Evolutionary conservation across 352 stramenopile genomes (phyloP).

Genomic region (Phytophthora podocarpi): DNA sequence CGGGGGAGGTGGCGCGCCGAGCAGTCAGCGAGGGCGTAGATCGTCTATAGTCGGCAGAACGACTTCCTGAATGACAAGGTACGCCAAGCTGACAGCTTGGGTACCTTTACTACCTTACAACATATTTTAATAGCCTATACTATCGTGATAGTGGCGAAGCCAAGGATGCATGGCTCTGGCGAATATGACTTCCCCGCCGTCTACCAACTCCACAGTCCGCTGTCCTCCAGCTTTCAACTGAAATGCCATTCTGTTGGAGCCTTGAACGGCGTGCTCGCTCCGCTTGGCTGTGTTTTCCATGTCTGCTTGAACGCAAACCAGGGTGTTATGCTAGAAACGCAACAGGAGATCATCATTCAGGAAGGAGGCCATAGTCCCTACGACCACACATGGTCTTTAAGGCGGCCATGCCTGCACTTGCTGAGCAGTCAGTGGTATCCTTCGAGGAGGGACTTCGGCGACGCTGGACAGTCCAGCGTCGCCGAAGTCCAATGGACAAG

Average conservation of each 20-base stretch:
- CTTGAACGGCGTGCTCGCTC: slow-evolving; percentile 9
- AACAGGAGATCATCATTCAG: slow-evolving; percentile 13
- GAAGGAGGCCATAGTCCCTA: neutral
- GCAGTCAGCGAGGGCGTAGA: slow-evolving; percentile 1
- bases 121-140: too few species aligned
- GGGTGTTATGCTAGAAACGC: slow-evolving; percentile 4
- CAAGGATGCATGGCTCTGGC: slow-evolving; percentile 18
- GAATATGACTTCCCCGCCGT: slow-evolving; percentile 25
- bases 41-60: slow-evolving; percentile 12
- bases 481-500: too few species aligned
- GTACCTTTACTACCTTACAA: too few species aligned
- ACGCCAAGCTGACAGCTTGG: too few species aligned
- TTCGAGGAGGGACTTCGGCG: neutral
- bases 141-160: slow-evolving; percentile 19
- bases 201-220: slow-evolving; percentile 19
- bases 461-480: slow-evolving; percentile 7
- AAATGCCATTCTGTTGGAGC: slow-evolving; percentile 2
- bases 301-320: slow-evolving; percentile 11
- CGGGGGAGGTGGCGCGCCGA: slow-evolving; percentile 5
- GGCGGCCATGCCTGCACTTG: neutral
- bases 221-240: slow-evolving; percentile 17
- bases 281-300: slow-evolving; percentile 19
- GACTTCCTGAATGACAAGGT: slow-evolving; percentile 27
- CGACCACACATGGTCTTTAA: neutral
- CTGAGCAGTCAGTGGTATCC: neutral